These are phyloP conservation scores for Boletus sp. DNA, from an alignment of 768 basidiomycete genomes.

Conservation along the genomic window DNA sequence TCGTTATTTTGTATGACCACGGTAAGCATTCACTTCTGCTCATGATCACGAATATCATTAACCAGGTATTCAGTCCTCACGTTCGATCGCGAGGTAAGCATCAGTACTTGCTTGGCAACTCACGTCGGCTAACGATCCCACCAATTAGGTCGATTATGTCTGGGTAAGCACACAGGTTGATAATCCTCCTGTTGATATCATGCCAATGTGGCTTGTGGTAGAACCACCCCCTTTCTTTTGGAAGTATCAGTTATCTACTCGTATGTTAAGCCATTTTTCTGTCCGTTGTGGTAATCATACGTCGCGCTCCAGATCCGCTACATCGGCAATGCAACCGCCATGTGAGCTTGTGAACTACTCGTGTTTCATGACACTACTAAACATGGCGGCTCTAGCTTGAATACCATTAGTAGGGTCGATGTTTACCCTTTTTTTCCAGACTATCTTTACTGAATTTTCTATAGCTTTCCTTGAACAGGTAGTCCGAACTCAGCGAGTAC, in stretches of 20 bases:
- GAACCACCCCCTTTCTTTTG: slow-evolving; percentile 8
- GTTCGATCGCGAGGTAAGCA: slow-evolving; percentile 14
- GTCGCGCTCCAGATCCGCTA: slow-evolving; percentile 20
- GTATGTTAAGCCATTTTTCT: slow-evolving; percentile 7
- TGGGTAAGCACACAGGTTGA: slow-evolving; percentile 10
- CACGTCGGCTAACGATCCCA: neutral
- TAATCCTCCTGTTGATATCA: neutral
- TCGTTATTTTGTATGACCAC: slow-evolving; percentile 20
- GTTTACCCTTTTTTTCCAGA: neutral
- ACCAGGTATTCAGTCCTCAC: slow-evolving; percentile 8
- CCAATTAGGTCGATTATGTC: slow-evolving; percentile 15
- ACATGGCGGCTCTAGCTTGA: slow-evolving; percentile 2
- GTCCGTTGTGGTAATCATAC: neutral
- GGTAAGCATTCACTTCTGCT: neutral
- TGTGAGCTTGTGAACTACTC: slow-evolving; percentile 6
- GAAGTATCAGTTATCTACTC: slow-evolving; percentile 18
- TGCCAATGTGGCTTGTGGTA: neutral
- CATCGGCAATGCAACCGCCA: slow-evolving; percentile 17
- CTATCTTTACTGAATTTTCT: neutral
- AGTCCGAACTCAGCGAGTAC: slow-evolving; percentile 3
- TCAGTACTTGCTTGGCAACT: neutral
- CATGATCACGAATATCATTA: neutral
- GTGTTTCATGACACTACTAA: neutral
- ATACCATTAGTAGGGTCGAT: slow-evolving; percentile 6
- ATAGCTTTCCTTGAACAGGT: slow-evolving; percentile 14